These are phyloP conservation scores for Phytopythium delawarense DNA, from an alignment of 352 stramenopile genomes.

Conservation along the genomic window DNA sequence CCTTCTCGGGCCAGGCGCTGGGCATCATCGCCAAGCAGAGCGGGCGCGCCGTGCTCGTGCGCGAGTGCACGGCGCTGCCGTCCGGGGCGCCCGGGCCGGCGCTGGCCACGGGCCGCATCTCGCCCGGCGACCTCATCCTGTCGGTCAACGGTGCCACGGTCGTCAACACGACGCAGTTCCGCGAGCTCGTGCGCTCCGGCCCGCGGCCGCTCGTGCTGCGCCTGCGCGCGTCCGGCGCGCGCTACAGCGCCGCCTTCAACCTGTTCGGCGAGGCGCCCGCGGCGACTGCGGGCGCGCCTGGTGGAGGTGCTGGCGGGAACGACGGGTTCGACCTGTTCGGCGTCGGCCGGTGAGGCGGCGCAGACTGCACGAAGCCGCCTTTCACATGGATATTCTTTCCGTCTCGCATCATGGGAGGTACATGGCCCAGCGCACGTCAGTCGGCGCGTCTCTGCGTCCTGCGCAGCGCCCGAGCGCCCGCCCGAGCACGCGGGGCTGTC, in stretches of 20 bases:
- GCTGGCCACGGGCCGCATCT: conserved; percentile 46
- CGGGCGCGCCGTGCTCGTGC: conserved; percentile 54
- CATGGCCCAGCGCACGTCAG: too few relatives aligned
- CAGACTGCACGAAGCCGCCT: conserved; percentile 6
- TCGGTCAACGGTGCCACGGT: conserved; percentile 65
- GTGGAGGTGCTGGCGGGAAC: background rate
- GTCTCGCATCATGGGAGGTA: too few relatives aligned
- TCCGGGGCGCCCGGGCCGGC: conserved; percentile 43
- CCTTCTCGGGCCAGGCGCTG: conserved; percentile 51
- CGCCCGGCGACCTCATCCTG: conserved; percentile 61
- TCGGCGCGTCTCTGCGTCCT: too few relatives aligned
- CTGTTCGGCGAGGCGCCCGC: conserved; percentile 61
- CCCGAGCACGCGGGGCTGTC: too few relatives aligned
- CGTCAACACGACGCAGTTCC: conserved; percentile 69
- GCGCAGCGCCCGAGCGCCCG: too few relatives aligned
- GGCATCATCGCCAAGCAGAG: conserved; percentile 75
- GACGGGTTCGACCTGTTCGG: conserved; percentile 20
- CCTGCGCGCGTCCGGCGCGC: conserved; percentile 44
- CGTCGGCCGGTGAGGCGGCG: conserved; percentile 1
- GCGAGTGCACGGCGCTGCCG: conserved; percentile 47
- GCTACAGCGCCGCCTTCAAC: conserved; percentile 44
- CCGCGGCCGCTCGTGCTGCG: conserved; percentile 67
- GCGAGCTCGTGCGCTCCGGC: conserved; percentile 50
- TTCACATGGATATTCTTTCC: too few relatives aligned
- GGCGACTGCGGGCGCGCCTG: background rate